Percentiles rank a stretch among this genome's conserved stretches.
phyloP scores from a whole-genome alignment of 116 monocot species.

The Cymodocea nodosa region DNA sequence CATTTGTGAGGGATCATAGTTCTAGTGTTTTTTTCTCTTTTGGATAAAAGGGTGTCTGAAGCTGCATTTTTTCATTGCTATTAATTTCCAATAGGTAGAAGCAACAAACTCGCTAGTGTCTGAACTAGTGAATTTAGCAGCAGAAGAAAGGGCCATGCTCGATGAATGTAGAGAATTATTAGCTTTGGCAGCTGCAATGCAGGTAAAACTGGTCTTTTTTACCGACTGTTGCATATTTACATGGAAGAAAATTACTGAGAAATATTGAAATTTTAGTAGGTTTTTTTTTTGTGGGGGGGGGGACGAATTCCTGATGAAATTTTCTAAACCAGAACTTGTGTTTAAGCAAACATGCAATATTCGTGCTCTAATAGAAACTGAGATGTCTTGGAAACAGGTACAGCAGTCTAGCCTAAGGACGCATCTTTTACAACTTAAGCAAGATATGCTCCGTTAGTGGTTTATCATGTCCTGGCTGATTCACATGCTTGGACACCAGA shows the following conservation, averaged over 20 bases:
- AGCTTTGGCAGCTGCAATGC: constrained; percentile 49
- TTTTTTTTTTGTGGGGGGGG: no score
- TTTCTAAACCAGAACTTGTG: no score
- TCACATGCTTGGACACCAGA: neutral
- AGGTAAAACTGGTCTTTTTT: constrained; percentile 28
- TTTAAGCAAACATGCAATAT: neutral
- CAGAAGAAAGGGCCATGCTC: constrained; percentile 52
- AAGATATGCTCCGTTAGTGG: constrained; percentile 4
- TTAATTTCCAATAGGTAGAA: constrained; percentile 33
- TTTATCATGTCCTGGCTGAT: neutral
- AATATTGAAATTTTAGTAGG: no score
- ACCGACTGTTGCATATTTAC: neutral
- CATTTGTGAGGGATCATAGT: no score
- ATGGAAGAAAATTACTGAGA: neutral
- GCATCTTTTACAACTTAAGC: constrained; percentile 52
- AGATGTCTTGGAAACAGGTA: constrained; percentile 25
- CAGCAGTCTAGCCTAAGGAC: constrained; percentile 65
- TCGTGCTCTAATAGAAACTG: no score
- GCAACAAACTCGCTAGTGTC: constrained; percentile 27
- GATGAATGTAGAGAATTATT: constrained; percentile 63
- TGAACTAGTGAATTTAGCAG: constrained; percentile 40
- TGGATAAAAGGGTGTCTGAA: neutral
- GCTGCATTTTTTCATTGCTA: neutral
- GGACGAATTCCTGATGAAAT: no score
- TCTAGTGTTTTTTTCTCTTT: no score